These are phyloP conservation scores for Podospora pseudocomata DNA, from an alignment of 495 filamentous ascomycete species.

Conservation along the genomic window DNA sequence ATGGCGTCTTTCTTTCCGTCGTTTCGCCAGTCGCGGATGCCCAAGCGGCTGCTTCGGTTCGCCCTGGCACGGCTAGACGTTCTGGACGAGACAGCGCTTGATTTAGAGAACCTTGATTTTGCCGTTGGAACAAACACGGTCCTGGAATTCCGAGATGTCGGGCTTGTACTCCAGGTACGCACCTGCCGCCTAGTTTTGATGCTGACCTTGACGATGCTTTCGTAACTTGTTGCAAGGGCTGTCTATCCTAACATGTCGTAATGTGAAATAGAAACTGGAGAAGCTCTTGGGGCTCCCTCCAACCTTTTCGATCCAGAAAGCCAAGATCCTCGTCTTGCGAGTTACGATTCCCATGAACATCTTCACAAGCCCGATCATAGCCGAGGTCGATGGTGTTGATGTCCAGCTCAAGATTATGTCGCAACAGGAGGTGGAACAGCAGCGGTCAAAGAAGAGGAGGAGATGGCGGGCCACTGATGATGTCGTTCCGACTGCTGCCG, in stretches of 20 bases:
- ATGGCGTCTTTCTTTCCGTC: constrained; percentile 65
- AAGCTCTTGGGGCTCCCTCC: constrained; percentile 67
- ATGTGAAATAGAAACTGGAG: constrained; percentile 61
- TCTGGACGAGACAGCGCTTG: constrained; percentile 74
- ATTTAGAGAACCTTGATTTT: constrained; percentile 75
- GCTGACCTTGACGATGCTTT: background rate
- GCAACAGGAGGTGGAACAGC: constrained; percentile 32
- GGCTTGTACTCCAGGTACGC: constrained; percentile 66
- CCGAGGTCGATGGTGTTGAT: constrained; percentile 74
- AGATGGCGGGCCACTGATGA: constrained; percentile 30
- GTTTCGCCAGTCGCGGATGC: constrained; percentile 61
- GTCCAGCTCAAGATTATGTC: constrained; percentile 52
- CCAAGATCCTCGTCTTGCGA: constrained; percentile 64
- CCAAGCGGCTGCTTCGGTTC: constrained; percentile 78
- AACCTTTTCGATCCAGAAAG: constrained; percentile 63
- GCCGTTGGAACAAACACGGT: constrained; percentile 70
- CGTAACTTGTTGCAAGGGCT: background rate
- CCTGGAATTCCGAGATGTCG: constrained; percentile 78
- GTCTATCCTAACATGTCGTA: constrained; percentile 8
- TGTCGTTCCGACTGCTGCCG: constrained; percentile 68
- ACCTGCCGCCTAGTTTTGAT: background rate
- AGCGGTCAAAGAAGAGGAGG: constrained; percentile 30
- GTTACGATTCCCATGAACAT: constrained; percentile 79
- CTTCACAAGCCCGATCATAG: constrained; percentile 69
- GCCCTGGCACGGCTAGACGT: constrained; percentile 74